Evolutionary conservation across 129 eudicot species (phyloP), one percentile per base, ranked within the genome.

Genomic region (Escallonia herrerae): DNA sequence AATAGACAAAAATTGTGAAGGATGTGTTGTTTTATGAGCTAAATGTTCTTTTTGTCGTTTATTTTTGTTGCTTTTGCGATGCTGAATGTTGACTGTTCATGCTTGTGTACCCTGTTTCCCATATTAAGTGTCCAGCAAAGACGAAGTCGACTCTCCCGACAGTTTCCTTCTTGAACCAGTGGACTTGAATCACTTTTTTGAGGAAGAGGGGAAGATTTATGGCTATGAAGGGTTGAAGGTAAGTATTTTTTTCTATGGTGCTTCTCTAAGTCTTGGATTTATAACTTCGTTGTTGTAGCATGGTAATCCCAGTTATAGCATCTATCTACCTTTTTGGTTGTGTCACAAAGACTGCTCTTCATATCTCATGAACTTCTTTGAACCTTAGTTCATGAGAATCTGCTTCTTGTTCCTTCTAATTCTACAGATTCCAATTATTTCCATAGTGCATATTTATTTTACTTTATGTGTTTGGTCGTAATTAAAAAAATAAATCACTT

Each of bases 161-260:
- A 75, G 96, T 69, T 80, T 72, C 74, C 72, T 70, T 43, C 38
- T 93, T 66, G 85, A 83, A 68, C 91, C 98, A 43, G 79, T 89
- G 80, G 98, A 93, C 72, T 62, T 93, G 69, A 72, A 75, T 64
- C 69, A 67, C 60, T 93, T 93, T 62, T 93, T 93, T 76, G 98
- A 78, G 69, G 96, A 89, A 7, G 98, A 89, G 45, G 98, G 95
- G 42, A 93, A 86, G 74, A 93, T 93, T 68, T 93, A 81, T 64
- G 98, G 98, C 42, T 83, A 89, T 68, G 77, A 88, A 80, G 91
- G 87, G 13, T 75, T 89, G 74, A 77, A 83, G 98, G 98, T 86
- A 79, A 49, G 40, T n/a, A 53, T 46, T 54, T 49, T 39, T 70
- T 39, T 54, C 3, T 42, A 15, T 53, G 44, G 4, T 14, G 11